Percentiles rank a stretch among this genome's conserved stretches.
Evolutionary conservation across 164 flowering plant genomes (phyloP).

Genomic region (Vitis rotundifolia): DNA sequence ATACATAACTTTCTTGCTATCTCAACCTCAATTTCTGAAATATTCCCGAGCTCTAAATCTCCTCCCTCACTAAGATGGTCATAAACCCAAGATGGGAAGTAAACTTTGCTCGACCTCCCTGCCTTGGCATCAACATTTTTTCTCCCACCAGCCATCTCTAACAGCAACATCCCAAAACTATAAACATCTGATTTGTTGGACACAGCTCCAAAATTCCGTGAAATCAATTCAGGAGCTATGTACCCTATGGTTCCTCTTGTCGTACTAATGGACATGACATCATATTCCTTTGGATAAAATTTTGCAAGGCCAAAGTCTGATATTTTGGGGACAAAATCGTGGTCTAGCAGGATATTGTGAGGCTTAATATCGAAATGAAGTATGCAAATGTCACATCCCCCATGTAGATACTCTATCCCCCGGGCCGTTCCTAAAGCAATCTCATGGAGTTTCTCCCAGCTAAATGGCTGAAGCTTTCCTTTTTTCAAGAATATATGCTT

Average conservation of each 20-base stretch:
- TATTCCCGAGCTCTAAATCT: constrained; percentile 7
- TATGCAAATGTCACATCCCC: constrained; percentile 6
- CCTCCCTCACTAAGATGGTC: constrained; percentile 4
- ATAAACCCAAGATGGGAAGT: constrained; percentile 16
- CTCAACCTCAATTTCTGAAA: neutral
- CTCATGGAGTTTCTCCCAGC: constrained; percentile 12
- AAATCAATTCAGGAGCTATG: constrained; percentile 21
- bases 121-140: neutral
- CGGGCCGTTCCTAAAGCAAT: constrained; percentile 18
- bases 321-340: constrained; percentile 14
- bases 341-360: constrained; percentile 16
- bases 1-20: constrained; percentile 13
- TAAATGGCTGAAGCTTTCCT: neutral
- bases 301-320: constrained; percentile 23
- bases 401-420: constrained; percentile 15
- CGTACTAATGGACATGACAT: neutral
- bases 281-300: neutral
- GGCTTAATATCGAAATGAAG: constrained; percentile 26
- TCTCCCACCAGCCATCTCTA: constrained; percentile 21
- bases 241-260: constrained; percentile 18
- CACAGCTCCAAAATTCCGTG: constrained; percentile 6
- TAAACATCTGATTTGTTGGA: constrained; percentile 25
- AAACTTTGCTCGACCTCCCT: neutral
- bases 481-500: neutral
- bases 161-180: constrained; percentile 22